Conservation (phyloP, 1,284 basidiomycete species). For the Sporisorium graminicola region DNA sequence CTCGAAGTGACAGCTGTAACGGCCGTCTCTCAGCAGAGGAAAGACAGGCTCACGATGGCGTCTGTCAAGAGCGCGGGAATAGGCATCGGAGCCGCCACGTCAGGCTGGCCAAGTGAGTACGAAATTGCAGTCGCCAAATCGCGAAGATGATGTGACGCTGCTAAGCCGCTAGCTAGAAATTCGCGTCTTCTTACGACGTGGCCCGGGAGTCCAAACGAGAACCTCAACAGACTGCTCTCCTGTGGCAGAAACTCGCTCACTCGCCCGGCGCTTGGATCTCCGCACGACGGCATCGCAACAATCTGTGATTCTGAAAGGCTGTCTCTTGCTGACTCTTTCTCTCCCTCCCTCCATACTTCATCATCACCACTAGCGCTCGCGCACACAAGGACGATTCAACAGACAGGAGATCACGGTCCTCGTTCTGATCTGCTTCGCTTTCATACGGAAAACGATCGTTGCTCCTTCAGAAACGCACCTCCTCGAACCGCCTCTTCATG, state of each 20-base stretch:
- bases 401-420: no score
- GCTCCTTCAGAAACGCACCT: background rate
- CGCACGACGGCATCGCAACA: background rate
- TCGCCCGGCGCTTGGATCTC: slow-evolving; percentile 5
- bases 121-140: background rate
- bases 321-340: background rate
- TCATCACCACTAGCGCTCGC: background rate
- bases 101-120: slow-evolving; percentile 10
- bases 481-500: background rate
- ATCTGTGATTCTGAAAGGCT: background rate
- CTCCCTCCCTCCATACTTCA: background rate
- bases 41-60: background rate
- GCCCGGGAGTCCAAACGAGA: slow-evolving; percentile 11
- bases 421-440: background rate
- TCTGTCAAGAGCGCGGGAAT: background rate
- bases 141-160: slow-evolving; percentile 3
- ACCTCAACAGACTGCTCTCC: no score
- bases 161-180: slow-evolving; percentile 5
- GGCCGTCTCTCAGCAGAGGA: background rate
- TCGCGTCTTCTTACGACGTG: slow-evolving; percentile 4
- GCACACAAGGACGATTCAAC: background rate
- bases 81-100: slow-evolving; percentile 20
- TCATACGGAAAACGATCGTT: background rate
- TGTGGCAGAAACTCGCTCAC: no score
- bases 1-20: background rate